A percentile compares a stretch with the other conserved stretches of the same genome.
These are phyloP conservation scores for Endoconidiophora polonica DNA, from an alignment of 2,329 filamentous ascomycete genomes.

Conservation along the genomic window DNA sequence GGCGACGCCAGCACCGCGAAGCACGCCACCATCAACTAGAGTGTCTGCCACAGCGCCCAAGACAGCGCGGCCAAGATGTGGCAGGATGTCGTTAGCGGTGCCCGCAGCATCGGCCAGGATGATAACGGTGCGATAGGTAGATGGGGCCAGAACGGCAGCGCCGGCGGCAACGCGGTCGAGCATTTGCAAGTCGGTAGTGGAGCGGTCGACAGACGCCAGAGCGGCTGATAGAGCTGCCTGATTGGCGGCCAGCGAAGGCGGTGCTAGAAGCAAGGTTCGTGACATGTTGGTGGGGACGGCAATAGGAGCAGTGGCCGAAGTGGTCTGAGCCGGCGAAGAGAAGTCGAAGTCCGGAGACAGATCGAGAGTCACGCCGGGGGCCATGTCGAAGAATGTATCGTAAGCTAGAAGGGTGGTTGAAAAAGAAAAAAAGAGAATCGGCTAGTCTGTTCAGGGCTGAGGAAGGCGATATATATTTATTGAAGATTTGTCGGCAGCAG, in stretches of 20 bases:
- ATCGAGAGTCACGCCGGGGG: slow-evolving; percentile 38
- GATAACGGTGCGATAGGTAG: slow-evolving; percentile 71
- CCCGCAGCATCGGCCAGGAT: slow-evolving; percentile 67
- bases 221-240: slow-evolving; percentile 59
- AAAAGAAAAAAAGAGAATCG: not conserved
- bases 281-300: slow-evolving; percentile 18
- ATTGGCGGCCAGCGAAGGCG: slow-evolving; percentile 75
- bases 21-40: slow-evolving; percentile 49
- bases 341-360: slow-evolving; percentile 34
- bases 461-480: not conserved
- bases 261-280: slow-evolving; percentile 71
- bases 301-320: slow-evolving; percentile 17
- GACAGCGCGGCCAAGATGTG: slow-evolving; percentile 48
- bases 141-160: slow-evolving; percentile 56
- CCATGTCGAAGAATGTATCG: slow-evolving; percentile 22
- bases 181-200: slow-evolving; percentile 84
- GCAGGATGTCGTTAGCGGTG: slow-evolving; percentile 41
- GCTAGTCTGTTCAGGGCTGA: not conserved
- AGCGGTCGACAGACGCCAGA: slow-evolving; percentile 56
- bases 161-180: slow-evolving; percentile 79
- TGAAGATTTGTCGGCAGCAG: not conserved
- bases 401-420: not conserved
- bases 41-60: slow-evolving; percentile 53
- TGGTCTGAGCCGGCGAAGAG: slow-evolving; percentile 19
- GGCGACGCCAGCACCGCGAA: slow-evolving; percentile 46